These are phyloP conservation scores for Globisporangium middletonii DNA, from an alignment of 352 stramenopile species.

Conservation along the genomic window DNA sequence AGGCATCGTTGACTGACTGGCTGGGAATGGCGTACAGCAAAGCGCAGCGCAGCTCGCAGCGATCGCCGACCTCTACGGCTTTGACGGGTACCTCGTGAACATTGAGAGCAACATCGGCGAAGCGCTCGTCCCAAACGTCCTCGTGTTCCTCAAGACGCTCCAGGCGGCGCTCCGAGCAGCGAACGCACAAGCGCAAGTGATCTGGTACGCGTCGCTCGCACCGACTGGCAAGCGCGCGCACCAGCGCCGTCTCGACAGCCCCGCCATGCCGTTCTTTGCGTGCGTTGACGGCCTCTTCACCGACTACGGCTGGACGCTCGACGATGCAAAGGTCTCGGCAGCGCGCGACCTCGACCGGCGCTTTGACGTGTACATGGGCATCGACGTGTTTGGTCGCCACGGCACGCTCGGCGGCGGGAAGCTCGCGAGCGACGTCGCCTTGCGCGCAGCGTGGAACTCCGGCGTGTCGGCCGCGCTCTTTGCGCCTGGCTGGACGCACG, in stretches of 20 bases:
- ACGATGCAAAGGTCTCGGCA: constrained; percentile 37
- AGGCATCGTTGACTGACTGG: background rate
- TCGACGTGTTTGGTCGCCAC: constrained; percentile 45
- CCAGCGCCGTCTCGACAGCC: constrained; percentile 30
- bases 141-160: constrained; percentile 29
- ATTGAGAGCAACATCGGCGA: constrained; percentile 38
- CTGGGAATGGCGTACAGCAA: constrained; percentile 7
- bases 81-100: constrained; percentile 65
- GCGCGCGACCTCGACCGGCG: constrained; percentile 33
- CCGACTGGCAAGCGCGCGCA: constrained; percentile 26
- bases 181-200: constrained; percentile 25
- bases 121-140: constrained; percentile 21
- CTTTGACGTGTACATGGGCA: constrained; percentile 56
- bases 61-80: constrained; percentile 34
- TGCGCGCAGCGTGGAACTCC: constrained; percentile 30
- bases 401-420: constrained; percentile 30
- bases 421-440: constrained; percentile 23
- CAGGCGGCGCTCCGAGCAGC: constrained; percentile 17
- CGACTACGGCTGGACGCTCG: constrained; percentile 42
- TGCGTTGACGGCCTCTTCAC: constrained; percentile 41
- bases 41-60: constrained; percentile 30
- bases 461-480: constrained; percentile 33
- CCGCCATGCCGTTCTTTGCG: constrained; percentile 35
- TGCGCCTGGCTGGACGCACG: constrained; percentile 31
- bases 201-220: constrained; percentile 49